Evolutionary conservation across 2,329 filamentous ascomycete genomes (phyloP).

Genomic region (Chrysoporthe cubensis): DNA sequence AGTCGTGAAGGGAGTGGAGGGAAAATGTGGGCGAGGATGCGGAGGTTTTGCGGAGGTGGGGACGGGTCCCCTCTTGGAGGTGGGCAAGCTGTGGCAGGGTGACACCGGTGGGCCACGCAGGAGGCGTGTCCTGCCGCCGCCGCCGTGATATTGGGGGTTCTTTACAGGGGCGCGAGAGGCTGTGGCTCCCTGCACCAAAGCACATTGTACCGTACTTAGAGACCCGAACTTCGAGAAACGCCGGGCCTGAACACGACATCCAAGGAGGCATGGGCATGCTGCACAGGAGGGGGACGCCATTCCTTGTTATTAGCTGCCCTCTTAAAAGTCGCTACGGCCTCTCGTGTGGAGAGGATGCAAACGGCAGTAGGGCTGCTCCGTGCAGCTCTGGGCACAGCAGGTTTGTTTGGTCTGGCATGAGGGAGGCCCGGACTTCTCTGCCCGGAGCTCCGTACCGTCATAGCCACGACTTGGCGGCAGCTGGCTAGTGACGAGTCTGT

Average conservation of each 20-base stretch:
- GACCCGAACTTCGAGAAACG: background rate
- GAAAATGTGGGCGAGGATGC: slow-evolving; percentile 27
- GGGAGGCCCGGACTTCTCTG: background rate
- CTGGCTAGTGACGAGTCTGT: background rate
- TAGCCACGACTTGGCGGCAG: background rate
- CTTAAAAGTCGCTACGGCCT: background rate
- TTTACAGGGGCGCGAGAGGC: too few relatives aligned
- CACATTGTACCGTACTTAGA: background rate
- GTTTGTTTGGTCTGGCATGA: background rate
- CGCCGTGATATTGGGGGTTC: too few relatives aligned
- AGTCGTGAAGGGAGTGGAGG: slow-evolving; percentile 9
- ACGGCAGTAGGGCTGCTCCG: background rate
- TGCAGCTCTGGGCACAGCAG: background rate
- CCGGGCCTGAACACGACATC: background rate
- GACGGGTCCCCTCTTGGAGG: slow-evolving; percentile 19
- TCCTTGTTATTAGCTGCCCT: background rate
- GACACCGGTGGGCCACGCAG: background rate
- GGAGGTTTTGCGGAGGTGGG: slow-evolving; percentile 30
- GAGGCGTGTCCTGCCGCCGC: too few relatives aligned
- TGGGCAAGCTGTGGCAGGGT: slow-evolving; percentile 3
- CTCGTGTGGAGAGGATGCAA: background rate
- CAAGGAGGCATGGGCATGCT: background rate
- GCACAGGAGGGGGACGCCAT: background rate
- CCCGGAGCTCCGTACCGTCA: background rate
- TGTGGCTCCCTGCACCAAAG: background rate